Evolutionary conservation across 441 rosid genomes (phyloP).

Genomic region (Manihot esculenta): DNA sequence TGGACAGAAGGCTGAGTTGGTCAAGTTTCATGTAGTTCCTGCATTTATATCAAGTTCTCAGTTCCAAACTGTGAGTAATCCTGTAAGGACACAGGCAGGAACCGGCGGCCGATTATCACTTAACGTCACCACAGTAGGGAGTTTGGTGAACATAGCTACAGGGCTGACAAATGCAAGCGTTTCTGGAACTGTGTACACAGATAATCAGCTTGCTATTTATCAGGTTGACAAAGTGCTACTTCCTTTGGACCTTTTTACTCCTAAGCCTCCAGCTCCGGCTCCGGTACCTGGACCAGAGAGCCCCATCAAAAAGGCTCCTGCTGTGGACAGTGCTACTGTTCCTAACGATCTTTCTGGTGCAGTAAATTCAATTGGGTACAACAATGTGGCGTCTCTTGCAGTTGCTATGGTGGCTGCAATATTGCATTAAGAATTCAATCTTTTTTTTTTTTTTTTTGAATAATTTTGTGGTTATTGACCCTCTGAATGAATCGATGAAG

Average conservation of each 20-base stretch:
- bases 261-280: conserved; percentile 74
- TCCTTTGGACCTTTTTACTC: conserved; percentile 59
- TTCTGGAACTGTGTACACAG: conserved; percentile 61
- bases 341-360: conserved; percentile 18
- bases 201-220: no score
- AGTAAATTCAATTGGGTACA: conserved; percentile 25
- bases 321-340: not conserved
- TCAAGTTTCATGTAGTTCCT: conserved; percentile 72
- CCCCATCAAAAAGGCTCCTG: conserved; percentile 29
- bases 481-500: no score
- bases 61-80: conserved; percentile 81
- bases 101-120: conserved; percentile 52
- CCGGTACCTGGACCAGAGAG: conserved; percentile 49
- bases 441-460: not conserved
- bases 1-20: conserved; percentile 56
- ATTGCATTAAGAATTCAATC: not conserved
- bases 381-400: not conserved
- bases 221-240: no score
- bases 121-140: conserved; percentile 57
- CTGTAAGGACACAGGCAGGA: conserved; percentile 78
- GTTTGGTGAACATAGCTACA: conserved; percentile 55
- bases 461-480: not conserved
- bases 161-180: conserved; percentile 71
- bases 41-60: conserved; percentile 46
- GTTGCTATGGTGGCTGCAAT: not conserved